Evolutionary conservation across 352 stramenopile species (phyloP), one percentile per base, ranked within the genome.

Genomic region (Phytophthora hibernalis): DNA sequence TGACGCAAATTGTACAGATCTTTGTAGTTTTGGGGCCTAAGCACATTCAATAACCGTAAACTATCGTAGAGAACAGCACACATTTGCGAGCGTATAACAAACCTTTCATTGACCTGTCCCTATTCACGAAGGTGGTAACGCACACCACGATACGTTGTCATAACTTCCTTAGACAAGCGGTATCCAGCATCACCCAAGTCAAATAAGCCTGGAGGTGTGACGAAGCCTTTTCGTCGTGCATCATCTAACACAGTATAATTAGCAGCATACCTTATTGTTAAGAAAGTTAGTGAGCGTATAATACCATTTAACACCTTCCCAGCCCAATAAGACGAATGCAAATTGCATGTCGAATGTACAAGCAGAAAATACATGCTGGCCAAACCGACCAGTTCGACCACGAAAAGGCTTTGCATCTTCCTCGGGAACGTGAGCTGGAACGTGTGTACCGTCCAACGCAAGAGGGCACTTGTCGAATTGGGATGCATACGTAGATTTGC

Each of bases 291-390:
- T 16, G 54, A 21, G 20, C 7, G 20, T 18, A 38, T 52, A 61
- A 2, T 20, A 50, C 42, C 22, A 56, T 13, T 16, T 43, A 43
- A 48, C 5, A 57, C 65, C 65, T 63, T 74, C 59, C 66, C 66
- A 74, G 13, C 66, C 66, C 15, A 51, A 30, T 18, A 69, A 16
- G 8, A 76, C 55, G 24, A 55, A 69, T 1, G 49, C 53, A 55
- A 76, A 72, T 18, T 50, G 37, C 42, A 69, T 54, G 35, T 76
- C 61, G 30, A 70, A 71, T 18, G 58, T 68, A 40, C 53, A 66
- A 11, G 65, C 68, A 20, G 49, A 62, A 33, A 72, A 63, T 6
- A 76, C 62, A 45, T 76, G 72, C 15, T 72, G 68, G 10, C 42
- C 61, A 3, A 76, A 3, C 6, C 24, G 13, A 16, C 63, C 63